Evolutionary conservation across 2,329 filamentous ascomycete genomes (phyloP).

Genomic region (Chrysoporthe deuterocubensis): DNA sequence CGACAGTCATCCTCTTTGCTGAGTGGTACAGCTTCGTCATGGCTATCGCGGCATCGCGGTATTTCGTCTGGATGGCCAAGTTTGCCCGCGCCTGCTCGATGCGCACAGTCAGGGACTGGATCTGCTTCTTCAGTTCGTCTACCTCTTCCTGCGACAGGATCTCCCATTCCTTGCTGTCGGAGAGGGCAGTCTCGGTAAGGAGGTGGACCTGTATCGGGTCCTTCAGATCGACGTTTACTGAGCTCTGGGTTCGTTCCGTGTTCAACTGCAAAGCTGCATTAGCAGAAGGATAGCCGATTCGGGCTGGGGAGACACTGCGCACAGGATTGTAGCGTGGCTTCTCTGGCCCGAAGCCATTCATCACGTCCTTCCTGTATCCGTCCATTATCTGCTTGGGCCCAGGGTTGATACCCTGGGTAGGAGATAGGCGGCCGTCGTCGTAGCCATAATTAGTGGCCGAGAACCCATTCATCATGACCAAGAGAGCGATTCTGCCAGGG

Average conservation of each 20-base stretch:
- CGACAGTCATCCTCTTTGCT: constrained; percentile 52
- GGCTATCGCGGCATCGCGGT: constrained; percentile 88
- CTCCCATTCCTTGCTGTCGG: constrained; percentile 83
- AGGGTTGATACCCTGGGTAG: constrained; percentile 33
- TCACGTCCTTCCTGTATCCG: constrained; percentile 60
- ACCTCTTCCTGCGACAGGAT: constrained; percentile 91
- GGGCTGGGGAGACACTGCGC: constrained; percentile 36
- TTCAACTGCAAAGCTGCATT: constrained; percentile 48
- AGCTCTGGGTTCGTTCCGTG: constrained; percentile 56
- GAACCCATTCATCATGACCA: constrained; percentile 27
- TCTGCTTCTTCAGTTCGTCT: constrained; percentile 88
- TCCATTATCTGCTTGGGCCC: constrained; percentile 58
- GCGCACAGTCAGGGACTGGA: constrained; percentile 71
- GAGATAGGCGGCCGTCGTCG: constrained; percentile 38
- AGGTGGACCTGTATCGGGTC: constrained; percentile 86
- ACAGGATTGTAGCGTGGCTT: constrained; percentile 62
- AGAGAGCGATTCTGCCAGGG: constrained; percentile 7
- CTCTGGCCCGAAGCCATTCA: constrained; percentile 58
- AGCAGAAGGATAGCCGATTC: constrained; percentile 23
- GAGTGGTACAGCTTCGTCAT: constrained; percentile 75
- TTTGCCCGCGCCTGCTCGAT: constrained; percentile 83
- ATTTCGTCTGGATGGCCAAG: constrained; percentile 87
- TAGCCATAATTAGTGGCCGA: constrained; percentile 29
- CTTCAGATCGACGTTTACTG: constrained; percentile 62
- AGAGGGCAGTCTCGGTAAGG: constrained; percentile 88